A percentile compares a stretch with the other conserved stretches of the same genome.
Evolutionary conservation across 192 early-diverging fungal species (phyloP).

Genomic region (Coemansia sp.): DNA sequence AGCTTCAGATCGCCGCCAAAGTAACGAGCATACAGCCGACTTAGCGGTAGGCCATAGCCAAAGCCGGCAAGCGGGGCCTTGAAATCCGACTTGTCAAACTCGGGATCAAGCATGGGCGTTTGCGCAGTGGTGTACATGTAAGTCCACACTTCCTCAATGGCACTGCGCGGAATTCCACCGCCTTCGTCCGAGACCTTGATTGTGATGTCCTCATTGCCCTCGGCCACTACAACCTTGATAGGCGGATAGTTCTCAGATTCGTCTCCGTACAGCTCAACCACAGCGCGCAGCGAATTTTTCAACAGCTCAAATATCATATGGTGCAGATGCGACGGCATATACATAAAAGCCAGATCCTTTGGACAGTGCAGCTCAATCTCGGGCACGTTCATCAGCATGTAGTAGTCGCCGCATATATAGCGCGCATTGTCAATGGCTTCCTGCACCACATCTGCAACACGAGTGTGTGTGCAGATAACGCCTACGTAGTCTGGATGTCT

Average conservation of each 20-base stretch:
- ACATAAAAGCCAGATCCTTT: slow-evolving; percentile 88
- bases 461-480: slow-evolving; percentile 90
- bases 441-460: slow-evolving; percentile 73
- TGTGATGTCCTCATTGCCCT: slow-evolving; percentile 90
- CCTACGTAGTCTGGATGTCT: slow-evolving; percentile 79
- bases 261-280: slow-evolving; percentile 85
- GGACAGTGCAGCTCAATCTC: slow-evolving; percentile 74
- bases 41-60: slow-evolving; percentile 95
- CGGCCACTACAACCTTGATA: slow-evolving; percentile 90
- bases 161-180: slow-evolving; percentile 86
- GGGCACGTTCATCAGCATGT: slow-evolving; percentile 78
- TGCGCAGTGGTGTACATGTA: slow-evolving; percentile 89
- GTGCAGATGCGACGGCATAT: slow-evolving; percentile 91
- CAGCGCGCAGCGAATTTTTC: slow-evolving; percentile 94
- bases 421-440: slow-evolving; percentile 90
- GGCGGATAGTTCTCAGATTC: slow-evolving; percentile 86
- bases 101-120: slow-evolving; percentile 67
- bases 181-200: slow-evolving; percentile 97
- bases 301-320: slow-evolving; percentile 98
- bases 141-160: slow-evolving; percentile 88
- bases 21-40: slow-evolving; percentile 83
- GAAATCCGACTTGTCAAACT: slow-evolving; percentile 72
- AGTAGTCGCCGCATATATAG: slow-evolving; percentile 88
- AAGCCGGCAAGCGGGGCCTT: slow-evolving; percentile 83
- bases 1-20: slow-evolving; percentile 94